Evolutionary conservation across 1,284 basidiomycete genomes (phyloP), one percentile per base, ranked within the genome.

Genomic region (Sporisorium sorghi): DNA sequence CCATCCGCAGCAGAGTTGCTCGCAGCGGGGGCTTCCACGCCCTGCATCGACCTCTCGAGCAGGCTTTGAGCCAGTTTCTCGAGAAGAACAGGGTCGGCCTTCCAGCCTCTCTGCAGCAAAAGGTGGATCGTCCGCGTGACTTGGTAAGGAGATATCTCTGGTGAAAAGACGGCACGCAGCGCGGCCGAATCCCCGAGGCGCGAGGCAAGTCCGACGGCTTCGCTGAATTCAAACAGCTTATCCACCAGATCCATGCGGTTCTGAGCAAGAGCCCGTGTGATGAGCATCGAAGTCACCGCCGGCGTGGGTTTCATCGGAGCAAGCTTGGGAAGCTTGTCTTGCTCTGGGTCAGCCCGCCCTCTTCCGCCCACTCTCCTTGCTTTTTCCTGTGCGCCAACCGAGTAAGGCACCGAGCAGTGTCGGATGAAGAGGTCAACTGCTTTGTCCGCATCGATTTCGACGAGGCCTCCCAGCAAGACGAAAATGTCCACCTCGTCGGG

Each of bases 261-360:
- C 32, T 58, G 60, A 5, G 57, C 60, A 8, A 65, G 44, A 15
- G 47, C 49, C 26, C 71, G 58, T 4, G 60, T 23, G 46, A 73
- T 54, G 17, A 73, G 61, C 55, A 47, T 46, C 24, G 71, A 65
- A 5, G 47, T 58, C 19, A 68, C 53, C 24, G 15, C 21, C 0
- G 61, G 44, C 2, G 61, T 61, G 7, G 65, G 53, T 32, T 48
- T 54, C 71, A 73, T 73, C n/a, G 71, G 71, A 11, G 71, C 65
- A 14, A 73, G 55, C 35, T 32, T 61, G 9, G 47, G 26, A 21
- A 26, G 23, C 15, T 6, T 28, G 17, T 37, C 11, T 19, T 11
- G 3, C 2, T 12, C 26, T 21, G 48, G 14, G 12, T n/a, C 37
- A 40, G 17, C 9, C 35, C 44, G 23, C 21, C 19, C 46, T 21